Base-by-base conservation (phyloP, 2,329 filamentous ascomycete genomes). In the Fusarium euwallaceae region DNA sequence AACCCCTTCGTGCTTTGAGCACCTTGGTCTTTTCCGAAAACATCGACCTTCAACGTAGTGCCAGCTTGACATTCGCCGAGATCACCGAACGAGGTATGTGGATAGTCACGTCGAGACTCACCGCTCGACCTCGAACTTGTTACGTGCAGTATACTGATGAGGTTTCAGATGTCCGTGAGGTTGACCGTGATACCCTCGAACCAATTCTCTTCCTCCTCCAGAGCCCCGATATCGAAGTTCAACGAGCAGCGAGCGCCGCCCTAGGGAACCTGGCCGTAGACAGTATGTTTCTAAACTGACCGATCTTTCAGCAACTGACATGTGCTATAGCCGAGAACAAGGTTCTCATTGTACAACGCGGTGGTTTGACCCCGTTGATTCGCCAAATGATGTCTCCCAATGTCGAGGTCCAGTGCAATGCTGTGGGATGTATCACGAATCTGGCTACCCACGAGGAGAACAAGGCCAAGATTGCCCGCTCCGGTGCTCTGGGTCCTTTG, bases 11-110 rank as follows among this genome's bases (percentile, higher is more conserved):
- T 84, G 96, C 97, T 55, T 87, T 99, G 67, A 98, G 95, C 84
- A 99, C 96, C 14, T 90, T 99, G 29, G 97, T 99, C 67, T 99
- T 98, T 83, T 99, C 97, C 67, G 95, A 98, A 84, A 99, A 99
- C 86, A 95, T 99, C 82, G 97, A 99, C 83, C 89, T 99, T 63
- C 97, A 99, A 86, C 91, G 97, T 76, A 98, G 97, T 86, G 97
- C 97, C 63, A 98, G 96, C 83, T 90, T 99, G 83, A 99, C 97
- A 3, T 99, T 99, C 88, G 97, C 97, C 70, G 97, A 99, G 84
- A 99, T 99, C 78, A 99, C 97, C 43, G 97, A 99, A 85, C 87
- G 96, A 94, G 96, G 97, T 98, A 89, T 79, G 88, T 77, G 32
- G 53, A 70, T 71, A 32, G 51, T 11, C n/a, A 39, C n/a, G 39